phyloP scores from a whole-genome alignment of 768 basidiomycete species.

The Naganishia onofrii region DNA sequence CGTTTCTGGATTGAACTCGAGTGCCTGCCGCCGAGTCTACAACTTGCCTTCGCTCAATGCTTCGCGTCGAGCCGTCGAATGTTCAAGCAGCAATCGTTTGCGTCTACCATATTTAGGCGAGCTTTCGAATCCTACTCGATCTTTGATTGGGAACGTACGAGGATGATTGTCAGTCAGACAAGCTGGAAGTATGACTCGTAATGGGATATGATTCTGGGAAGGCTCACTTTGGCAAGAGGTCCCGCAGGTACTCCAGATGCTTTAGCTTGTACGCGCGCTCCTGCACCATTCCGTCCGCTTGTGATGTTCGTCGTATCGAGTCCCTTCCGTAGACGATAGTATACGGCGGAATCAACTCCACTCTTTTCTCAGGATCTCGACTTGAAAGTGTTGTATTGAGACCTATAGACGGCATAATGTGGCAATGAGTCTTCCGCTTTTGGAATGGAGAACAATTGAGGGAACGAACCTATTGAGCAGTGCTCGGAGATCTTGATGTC shows the following conservation, averaged over 20 bases:
- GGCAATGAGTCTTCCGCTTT: not conserved
- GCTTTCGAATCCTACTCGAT: conserved; percentile 15
- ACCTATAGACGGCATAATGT: not conserved
- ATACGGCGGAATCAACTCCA: conserved; percentile 74
- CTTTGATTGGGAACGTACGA: not conserved
- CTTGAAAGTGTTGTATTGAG: conserved; percentile 1
- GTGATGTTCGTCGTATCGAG: conserved; percentile 73
- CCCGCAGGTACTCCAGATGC: conserved; percentile 84
- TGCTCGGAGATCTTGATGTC: conserved; percentile 73
- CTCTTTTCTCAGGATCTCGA: conserved; percentile 49
- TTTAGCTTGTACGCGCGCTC: conserved; percentile 79
- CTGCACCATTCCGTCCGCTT: conserved; percentile 76
- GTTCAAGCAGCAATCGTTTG: too few relatives aligned
- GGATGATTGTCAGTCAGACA: not conserved
- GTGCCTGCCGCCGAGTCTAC: too few relatives aligned
- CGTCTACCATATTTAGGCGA: not conserved
- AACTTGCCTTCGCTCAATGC: too few relatives aligned
- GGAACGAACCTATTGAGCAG: conserved; percentile 67
- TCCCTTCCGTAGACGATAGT: conserved; percentile 76
- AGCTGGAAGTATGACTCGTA: not conserved
- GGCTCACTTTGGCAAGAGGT: conserved; percentile 59
- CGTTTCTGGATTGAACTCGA: not conserved
- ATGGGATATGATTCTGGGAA: too few relatives aligned
- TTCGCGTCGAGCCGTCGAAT: too few relatives aligned
- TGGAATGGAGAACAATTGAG: not conserved